Evolutionary conservation across 108 stramenopile genomes (phyloP).

Genomic region (Cyclotella baltica): DNA sequence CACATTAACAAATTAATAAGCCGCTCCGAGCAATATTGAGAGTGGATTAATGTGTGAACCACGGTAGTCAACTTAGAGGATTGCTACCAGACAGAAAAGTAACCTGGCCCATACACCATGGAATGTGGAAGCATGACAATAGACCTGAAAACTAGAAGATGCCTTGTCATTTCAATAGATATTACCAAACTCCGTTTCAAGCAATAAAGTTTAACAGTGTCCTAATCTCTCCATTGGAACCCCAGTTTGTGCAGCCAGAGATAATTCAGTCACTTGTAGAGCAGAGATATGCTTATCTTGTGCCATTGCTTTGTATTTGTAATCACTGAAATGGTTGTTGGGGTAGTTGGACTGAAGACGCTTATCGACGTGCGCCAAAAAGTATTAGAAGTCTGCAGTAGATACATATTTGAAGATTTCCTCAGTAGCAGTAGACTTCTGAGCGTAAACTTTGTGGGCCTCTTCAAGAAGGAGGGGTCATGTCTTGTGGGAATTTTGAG

Average conservation of each 20-base stretch:
- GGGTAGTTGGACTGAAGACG: not conserved
- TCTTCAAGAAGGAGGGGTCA: not conserved
- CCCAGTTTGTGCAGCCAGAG: conserved; percentile 10
- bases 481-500: not conserved
- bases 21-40: too few species aligned
- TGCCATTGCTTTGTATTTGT: conserved; percentile 11
- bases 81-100: not conserved
- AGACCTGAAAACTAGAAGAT: not conserved
- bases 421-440: conserved; percentile 6
- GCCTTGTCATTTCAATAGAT: conserved; percentile 13
- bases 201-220: not conserved
- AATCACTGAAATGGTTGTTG: conserved; percentile 4
- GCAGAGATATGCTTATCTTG: conserved; percentile 1
- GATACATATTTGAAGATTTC: not conserved
- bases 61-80: conserved; percentile 12
- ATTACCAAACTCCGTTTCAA: conserved; percentile 23
- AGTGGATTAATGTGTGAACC: too few species aligned
- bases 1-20: too few species aligned
- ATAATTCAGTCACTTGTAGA: conserved; percentile 17
- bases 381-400: conserved; percentile 1
- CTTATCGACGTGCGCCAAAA: not conserved
- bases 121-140: not conserved
- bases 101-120: not conserved
- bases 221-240: conserved; percentile 5
- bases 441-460: not conserved